Percentiles rank a stretch among this genome's conserved stretches.
Conservation (phyloP, 2,329 filamentous ascomycete species). For the Fusarium nisikadoi region DNA sequence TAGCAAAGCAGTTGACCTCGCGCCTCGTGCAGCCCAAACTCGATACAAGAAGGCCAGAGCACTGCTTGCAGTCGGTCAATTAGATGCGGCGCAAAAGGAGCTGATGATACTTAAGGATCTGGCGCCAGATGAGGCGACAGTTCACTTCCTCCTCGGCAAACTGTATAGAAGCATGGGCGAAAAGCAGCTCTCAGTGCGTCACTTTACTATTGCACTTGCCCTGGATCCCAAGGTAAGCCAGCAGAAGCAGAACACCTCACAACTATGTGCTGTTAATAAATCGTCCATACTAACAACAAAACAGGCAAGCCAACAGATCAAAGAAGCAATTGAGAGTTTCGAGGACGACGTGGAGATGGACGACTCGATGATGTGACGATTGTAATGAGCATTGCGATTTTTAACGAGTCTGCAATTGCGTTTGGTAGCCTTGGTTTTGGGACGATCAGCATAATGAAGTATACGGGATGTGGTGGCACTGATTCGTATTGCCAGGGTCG, state of each 20-base stretch:
- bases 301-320: conserved; percentile 91
- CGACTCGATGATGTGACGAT: conserved; percentile 70
- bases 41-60: conserved; percentile 94
- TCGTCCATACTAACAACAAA: conserved; percentile 6
- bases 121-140: conserved; percentile 93
- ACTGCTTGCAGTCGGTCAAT: conserved; percentile 78
- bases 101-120: conserved; percentile 89
- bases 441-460: conserved; percentile 32
- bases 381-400: conserved; percentile 43
- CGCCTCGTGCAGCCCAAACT: conserved; percentile 82
- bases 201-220: conserved; percentile 95
- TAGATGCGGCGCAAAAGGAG: conserved; percentile 80
- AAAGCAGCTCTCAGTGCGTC: conserved; percentile 83
- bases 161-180: conserved; percentile 79
- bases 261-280: not conserved
- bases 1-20: conserved; percentile 81
- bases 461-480: conserved; percentile 13
- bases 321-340: conserved; percentile 93
- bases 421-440: conserved; percentile 32
- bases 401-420: conserved; percentile 40
- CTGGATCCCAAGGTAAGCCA: conserved; percentile 89
- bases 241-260: not conserved
- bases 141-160: conserved; percentile 93
- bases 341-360: conserved; percentile 81
- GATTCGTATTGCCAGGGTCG: conserved; percentile 3